Evolutionary conservation across 2,329 filamentous ascomycete species (phyloP).

Genomic region (Beauveria australis): DNA sequence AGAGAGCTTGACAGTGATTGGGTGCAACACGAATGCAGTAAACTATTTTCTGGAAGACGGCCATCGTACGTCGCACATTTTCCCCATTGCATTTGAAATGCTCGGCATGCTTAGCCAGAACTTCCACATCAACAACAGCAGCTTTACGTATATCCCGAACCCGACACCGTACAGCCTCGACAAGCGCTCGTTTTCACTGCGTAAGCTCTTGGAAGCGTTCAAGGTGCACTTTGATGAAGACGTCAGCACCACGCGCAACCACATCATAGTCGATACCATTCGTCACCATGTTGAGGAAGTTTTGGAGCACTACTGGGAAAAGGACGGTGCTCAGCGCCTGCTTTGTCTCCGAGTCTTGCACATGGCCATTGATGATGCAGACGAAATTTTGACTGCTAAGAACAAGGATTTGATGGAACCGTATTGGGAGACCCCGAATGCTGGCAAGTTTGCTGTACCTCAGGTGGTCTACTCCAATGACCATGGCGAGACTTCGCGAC

Average conservation of each 20-base stretch:
- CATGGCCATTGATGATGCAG: conserved; percentile 31
- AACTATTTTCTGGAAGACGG: conserved; percentile 33
- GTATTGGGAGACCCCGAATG: background rate
- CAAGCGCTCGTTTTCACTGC: conserved; percentile 37
- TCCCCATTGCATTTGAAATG: conserved; percentile 51
- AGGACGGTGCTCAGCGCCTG: conserved; percentile 20
- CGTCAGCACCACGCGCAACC: conserved; percentile 14
- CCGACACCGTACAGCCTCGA: conserved; percentile 49
- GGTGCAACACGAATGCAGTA: conserved; percentile 45
- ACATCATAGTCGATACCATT: conserved; percentile 18
- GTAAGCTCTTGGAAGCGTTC: conserved; percentile 34
- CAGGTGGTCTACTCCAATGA: conserved; percentile 3
- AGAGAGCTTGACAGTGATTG: conserved; percentile 43
- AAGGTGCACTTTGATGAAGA: conserved; percentile 20
- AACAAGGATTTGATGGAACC: conserved; percentile 12
- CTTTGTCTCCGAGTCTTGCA: conserved; percentile 31
- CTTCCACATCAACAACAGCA: conserved; percentile 40
- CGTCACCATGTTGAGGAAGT: conserved; percentile 20
- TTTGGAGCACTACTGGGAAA: conserved; percentile 17
- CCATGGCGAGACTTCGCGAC: conserved; percentile 13
- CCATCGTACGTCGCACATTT: conserved; percentile 37
- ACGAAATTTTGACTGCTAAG: conserved; percentile 33
- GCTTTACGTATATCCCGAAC: conserved; percentile 48
- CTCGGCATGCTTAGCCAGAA: conserved; percentile 48
- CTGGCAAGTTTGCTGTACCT: background rate